A percentile compares a stretch with the other conserved stretches of the same genome.
phyloP scores from a whole-genome alignment of 306 rosid genomes.

The Abrus pulchellus region DNA sequence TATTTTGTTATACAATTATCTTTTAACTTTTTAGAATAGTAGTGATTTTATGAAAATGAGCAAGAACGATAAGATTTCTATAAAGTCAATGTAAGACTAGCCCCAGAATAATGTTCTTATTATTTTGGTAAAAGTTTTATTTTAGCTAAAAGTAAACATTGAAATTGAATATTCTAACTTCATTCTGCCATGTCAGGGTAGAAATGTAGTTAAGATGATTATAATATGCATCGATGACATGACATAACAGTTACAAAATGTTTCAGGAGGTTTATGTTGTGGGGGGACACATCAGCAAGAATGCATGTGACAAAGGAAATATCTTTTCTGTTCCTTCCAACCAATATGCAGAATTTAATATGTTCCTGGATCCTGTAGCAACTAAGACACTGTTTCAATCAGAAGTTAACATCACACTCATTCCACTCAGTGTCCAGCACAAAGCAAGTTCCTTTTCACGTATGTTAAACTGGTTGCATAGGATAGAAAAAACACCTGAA shows the following conservation, averaged over 20 bases:
- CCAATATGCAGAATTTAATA: conserved; percentile 82
- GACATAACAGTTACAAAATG: neutral
- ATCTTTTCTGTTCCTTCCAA: conserved; percentile 78
- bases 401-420: conserved; percentile 64
- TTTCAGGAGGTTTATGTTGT: conserved; percentile 80
- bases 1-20: neutral
- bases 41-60: neutral
- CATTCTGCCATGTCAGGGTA: neutral
- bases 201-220: conserved; percentile 13
- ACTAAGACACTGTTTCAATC: conserved; percentile 78
- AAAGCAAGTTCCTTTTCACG: conserved; percentile 62
- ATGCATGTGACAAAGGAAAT: conserved; percentile 69
- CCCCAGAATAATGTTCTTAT: neutral
- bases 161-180: conserved; percentile 22
- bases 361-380: conserved; percentile 89
- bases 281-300: conserved; percentile 79
- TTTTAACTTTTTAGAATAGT: neutral
- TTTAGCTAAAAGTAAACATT: neutral
- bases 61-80: neutral
- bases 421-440: conserved; percentile 77
- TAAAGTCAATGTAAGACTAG: neutral
- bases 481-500: conserved; percentile 65
- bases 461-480: conserved; percentile 42
- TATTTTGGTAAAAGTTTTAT: neutral
- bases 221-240: conserved; percentile 21